These are phyloP conservation scores for Euphorbia lathyris DNA, from an alignment of 345 rosid species.

Conservation along the genomic window DNA sequence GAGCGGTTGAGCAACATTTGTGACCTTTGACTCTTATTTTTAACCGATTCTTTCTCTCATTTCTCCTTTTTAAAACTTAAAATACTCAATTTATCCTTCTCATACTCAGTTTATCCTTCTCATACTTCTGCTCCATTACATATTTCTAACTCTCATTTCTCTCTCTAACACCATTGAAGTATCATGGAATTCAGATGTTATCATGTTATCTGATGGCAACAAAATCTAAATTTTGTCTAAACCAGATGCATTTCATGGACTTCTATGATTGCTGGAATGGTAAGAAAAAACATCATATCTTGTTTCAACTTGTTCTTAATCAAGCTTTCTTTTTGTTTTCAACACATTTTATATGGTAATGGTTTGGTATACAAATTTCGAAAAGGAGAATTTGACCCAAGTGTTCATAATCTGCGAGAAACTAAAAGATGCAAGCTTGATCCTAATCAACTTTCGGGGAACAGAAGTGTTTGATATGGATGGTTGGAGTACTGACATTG, in stretches of 20 bases:
- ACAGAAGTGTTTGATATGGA: constrained; percentile 87
- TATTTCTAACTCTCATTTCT: too few relatives aligned
- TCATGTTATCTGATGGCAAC: not conserved
- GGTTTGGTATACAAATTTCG: constrained; percentile 45
- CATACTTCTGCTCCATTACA: too few relatives aligned
- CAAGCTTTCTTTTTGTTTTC: not conserved
- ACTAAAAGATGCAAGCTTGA: constrained; percentile 68
- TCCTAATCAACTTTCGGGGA: constrained; percentile 77
- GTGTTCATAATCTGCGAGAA: constrained; percentile 70
- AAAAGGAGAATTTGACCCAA: constrained; percentile 70
- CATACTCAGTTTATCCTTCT: too few relatives aligned
- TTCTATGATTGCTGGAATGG: constrained; percentile 93
- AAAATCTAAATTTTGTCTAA: not conserved
- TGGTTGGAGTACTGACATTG: constrained; percentile 79
- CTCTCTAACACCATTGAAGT: too few relatives aligned
- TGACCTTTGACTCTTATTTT: too few relatives aligned
- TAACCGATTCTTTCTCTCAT: too few relatives aligned
- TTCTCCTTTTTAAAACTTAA: too few relatives aligned
- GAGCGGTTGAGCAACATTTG: too few relatives aligned
- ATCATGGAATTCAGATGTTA: too few relatives aligned
- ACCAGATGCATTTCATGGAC: constrained; percentile 82
- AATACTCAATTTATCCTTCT: too few relatives aligned
- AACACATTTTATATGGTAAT: constrained; percentile 9
- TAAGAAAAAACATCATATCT: constrained; percentile 20
- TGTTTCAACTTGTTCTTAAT: too few relatives aligned